Evolutionary conservation across 1,284 basidiomycete species (phyloP), one percentile per base, ranked within the genome.

Genomic region (Malassezia nana): DNA sequence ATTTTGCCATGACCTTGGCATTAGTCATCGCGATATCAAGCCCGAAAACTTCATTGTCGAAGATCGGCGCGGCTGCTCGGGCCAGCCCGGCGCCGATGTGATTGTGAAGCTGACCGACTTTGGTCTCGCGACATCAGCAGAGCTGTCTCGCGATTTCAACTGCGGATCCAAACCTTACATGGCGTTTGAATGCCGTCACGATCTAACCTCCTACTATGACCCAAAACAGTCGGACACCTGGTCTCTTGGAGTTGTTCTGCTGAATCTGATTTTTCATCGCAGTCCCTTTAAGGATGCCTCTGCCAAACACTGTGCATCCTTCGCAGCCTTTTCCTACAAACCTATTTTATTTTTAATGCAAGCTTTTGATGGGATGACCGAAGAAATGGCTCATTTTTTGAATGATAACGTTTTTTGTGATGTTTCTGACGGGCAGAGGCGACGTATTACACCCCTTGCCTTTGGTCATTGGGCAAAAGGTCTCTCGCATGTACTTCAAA

Each of bases 161-260:
- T 98, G 94, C 76, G 92, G 92, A 53, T 92, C 88, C 75, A 90
- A 91, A 59, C 92, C 92, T 0, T 98, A 98, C 77, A 96, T 98
- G 92, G 91, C 89, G 67, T 96, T 85, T 75, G 91, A 98, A 79
- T 96, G 92, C 77, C 85, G 90, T 75, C 96, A 98, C 80, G 95
- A 96, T 76, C 79, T 92, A 62, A 85, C 87, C 26, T 87, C 89
- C 57, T 86, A 84, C 44, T 98, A 98, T 78, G 82, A 84, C 64
- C 90, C 92, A 52, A 85, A 85, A 64, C 87, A 89, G 59, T 92
- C 94, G 57, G 92, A 98, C 76, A 88, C 96, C 51, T 98, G 92
- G 92, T 96, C 91, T 25, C 81, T 98, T 61, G 94, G 92, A 55
- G 92, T 98, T 72, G 92, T 98, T 57, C 82, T 98, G 64, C 88